phyloP scores from a whole-genome alignment of 139 green algal species.

The Auxenochlorella pyrenoidosa region DNA sequence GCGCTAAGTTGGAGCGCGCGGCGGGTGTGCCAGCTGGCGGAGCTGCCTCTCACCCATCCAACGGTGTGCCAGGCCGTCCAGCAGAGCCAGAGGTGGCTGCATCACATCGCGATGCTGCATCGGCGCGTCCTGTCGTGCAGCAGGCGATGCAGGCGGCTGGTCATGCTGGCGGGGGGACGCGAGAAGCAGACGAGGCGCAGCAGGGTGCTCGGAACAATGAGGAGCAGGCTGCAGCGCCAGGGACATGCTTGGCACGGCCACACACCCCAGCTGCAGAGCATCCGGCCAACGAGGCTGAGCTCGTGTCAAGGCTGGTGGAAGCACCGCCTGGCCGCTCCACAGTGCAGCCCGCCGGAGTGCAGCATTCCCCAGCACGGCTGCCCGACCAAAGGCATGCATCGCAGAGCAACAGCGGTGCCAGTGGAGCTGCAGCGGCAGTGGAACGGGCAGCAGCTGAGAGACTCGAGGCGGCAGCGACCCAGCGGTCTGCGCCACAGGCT shows the following conservation, averaged over 20 bases:
- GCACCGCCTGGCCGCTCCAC: too few species aligned
- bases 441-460: neutral
- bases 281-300: neutral
- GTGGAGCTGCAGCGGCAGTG: neutral
- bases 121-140: neutral
- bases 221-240: neutral
- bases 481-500: too few species aligned
- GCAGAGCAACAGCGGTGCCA: too few species aligned
- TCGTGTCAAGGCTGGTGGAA: neutral
- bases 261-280: too few species aligned
- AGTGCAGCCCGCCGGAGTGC: too few species aligned
- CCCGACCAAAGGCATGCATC: too few species aligned
- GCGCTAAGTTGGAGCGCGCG: neutral
- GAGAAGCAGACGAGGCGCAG: neutral
- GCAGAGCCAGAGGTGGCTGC: too few species aligned
- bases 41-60: neutral
- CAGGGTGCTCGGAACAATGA: neutral
- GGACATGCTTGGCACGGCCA: too few species aligned
- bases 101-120: too few species aligned
- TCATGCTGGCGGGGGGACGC: neutral
- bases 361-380: too few species aligned
- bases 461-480: neutral
- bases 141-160: neutral
- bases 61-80: neutral
- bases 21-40: neutral